Evolutionary conservation across 345 rosid species (phyloP), one percentile per base, ranked within the genome.

Genomic region (Linum trigynum): DNA sequence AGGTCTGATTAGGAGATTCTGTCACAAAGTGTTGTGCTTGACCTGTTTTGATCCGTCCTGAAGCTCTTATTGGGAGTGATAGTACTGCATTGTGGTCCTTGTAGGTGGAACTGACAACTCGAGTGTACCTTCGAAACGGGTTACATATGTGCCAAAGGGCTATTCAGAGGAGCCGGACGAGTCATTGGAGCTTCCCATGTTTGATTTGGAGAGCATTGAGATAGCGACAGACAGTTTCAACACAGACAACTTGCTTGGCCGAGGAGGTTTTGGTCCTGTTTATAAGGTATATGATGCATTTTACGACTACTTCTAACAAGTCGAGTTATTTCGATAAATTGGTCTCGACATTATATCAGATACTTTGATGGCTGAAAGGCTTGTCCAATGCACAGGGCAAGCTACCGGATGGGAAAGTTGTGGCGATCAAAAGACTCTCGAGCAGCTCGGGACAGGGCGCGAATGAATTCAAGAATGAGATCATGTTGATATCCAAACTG

Each of bases 241-340:
- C 36, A 14, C 16, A 0, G 17, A 39, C 14, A 74, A 69, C 40
- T 71, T 71, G 63, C 57, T 80, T 43, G 84, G 84, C 23, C 63
- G 72, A 59, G 84, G 84, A 35, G 84, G 80, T n/a, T 82, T 74
- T 68, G 85, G 81, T 12, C 56, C 74, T 2, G 85, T 82, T 5
- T 82, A 79, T n/a, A 72, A 72, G 81, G 83, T 79, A 64, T 63
- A 23, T 1, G 32, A 23, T 23, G 32, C 32, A 23, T 23, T 23
- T 23, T 23, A 23, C 32, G 32, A 23, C 32, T 23, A 23, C 32
- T 23, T 23, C 32, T 23, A 23, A 23, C 32, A 23, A 23, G 32
- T 23, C 32, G 32, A 23, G 32, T 23, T 23, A 23, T 23, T 23
- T 23, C 32, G 32, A 23, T 23, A 23, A 23, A 23, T 23, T 23